phyloP scores from a whole-genome alignment of 2,329 filamentous ascomycete species.

The Apiospora marii region DNA sequence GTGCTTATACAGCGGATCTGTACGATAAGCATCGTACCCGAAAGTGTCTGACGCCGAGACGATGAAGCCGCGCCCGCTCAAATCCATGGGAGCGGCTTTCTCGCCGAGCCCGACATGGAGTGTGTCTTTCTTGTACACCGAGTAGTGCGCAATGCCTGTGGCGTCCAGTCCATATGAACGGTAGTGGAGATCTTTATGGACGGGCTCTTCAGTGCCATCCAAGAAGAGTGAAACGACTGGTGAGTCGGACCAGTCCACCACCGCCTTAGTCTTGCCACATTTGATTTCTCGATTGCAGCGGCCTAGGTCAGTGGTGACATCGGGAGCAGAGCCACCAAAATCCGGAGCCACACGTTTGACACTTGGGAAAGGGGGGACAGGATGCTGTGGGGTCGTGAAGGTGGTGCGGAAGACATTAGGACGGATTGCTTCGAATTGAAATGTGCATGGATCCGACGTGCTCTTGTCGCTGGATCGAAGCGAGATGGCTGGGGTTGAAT shows the following conservation, averaged over 20 bases:
- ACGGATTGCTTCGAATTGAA: slow-evolving; percentile 69
- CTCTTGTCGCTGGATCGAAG: slow-evolving; percentile 49
- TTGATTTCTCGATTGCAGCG: slow-evolving; percentile 51
- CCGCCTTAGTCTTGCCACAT: slow-evolving; percentile 58
- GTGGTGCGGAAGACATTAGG: slow-evolving; percentile 73
- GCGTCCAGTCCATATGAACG: slow-evolving; percentile 72
- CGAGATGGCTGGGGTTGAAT: slow-evolving; percentile 42
- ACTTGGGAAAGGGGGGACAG: slow-evolving; percentile 71
- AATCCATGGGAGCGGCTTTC: slow-evolving; percentile 76
- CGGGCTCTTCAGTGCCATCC: slow-evolving; percentile 54
- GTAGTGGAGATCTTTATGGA: slow-evolving; percentile 69
- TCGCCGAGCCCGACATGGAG: slow-evolving; percentile 75
- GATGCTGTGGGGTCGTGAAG: slow-evolving; percentile 68
- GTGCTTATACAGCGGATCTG: slow-evolving; percentile 79
- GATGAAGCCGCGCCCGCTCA: slow-evolving; percentile 70
- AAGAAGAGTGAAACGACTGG: slow-evolving; percentile 66
- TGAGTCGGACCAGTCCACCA: slow-evolving; percentile 64
- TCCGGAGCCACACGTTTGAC: slow-evolving; percentile 53
- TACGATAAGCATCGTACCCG: slow-evolving; percentile 74
- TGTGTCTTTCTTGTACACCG: slow-evolving; percentile 65
- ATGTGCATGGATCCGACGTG: slow-evolving; percentile 55
- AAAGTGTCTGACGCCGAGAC: slow-evolving; percentile 76
- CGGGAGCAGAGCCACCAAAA: slow-evolving; percentile 42
- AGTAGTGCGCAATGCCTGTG: slow-evolving; percentile 70
- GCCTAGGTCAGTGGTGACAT: slow-evolving; percentile 42